phyloP scores from a whole-genome alignment of 2,329 filamentous ascomycete species.

The Fusarium falciforme region DNA sequence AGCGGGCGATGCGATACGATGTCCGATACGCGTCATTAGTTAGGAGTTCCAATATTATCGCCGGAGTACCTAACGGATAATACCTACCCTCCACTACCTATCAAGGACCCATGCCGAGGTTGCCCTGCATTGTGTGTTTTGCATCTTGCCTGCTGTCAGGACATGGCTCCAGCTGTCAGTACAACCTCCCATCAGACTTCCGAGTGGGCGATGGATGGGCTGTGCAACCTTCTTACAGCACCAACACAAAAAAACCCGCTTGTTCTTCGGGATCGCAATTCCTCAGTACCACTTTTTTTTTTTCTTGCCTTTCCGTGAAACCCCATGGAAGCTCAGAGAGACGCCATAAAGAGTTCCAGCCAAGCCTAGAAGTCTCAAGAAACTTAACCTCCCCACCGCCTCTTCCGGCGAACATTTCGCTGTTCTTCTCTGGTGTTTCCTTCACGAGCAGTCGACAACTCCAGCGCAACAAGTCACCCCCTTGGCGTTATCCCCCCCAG shows the following conservation, averaged over 20 bases:
- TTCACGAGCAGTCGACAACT: not conserved
- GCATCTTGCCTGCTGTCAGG: not conserved
- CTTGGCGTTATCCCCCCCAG: not conserved
- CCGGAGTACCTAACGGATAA: not conserved
- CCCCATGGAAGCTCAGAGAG: constrained; percentile 16
- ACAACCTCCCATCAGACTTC: not conserved
- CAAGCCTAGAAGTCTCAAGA: constrained; percentile 11
- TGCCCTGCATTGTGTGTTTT: constrained; percentile 1
- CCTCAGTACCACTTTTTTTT: not conserved
- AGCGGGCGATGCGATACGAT: not conserved
- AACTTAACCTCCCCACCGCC: not conserved
- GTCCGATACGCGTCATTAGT: not conserved
- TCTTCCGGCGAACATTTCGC: not conserved
- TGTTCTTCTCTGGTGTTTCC: not conserved
- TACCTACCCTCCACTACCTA: not conserved
- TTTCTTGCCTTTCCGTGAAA: constrained; percentile 1
- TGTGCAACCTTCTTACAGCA: not conserved
- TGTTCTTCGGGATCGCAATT: not conserved
- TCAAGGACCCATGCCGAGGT: not conserved
- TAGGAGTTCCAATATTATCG: not conserved
- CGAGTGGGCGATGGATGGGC: not conserved
- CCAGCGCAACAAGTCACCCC: not conserved
- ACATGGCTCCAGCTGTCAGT: constrained; percentile 1
- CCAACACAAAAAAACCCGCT: not conserved
- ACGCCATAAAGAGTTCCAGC: constrained; percentile 13